phyloP scores from a whole-genome alignment of 371 early-diverging fungal genomes.

The Nematocida ausubeli region DNA sequence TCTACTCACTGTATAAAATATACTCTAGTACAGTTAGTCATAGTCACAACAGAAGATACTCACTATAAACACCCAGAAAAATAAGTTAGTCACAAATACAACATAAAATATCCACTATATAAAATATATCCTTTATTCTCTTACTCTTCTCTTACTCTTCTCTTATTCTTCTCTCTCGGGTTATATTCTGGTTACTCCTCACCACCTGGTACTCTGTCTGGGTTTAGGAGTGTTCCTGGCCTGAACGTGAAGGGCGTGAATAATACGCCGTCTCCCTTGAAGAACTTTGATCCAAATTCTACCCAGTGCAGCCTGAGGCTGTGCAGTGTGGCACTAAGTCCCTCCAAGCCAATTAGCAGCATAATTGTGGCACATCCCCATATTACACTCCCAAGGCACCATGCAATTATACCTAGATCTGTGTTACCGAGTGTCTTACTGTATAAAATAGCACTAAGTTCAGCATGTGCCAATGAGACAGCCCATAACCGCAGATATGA shows the following conservation, averaged over 20 bases:
- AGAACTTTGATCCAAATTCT: slow-evolving; percentile 97
- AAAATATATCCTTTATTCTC: too few relatives aligned
- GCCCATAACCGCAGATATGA: slow-evolving; percentile 99
- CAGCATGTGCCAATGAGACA: slow-evolving; percentile 93
- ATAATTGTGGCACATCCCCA: slow-evolving; percentile 72
- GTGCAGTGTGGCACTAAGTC: slow-evolving; percentile 92
- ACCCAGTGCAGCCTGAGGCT: slow-evolving; percentile 98
- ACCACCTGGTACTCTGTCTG: slow-evolving; percentile 11
- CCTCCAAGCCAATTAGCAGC: slow-evolving; percentile 91
- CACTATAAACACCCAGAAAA: too few relatives aligned
- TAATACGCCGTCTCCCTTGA: slow-evolving; percentile 75
- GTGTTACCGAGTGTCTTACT: slow-evolving; percentile 78
- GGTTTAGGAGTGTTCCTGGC: slow-evolving; percentile 26
- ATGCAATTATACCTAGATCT: slow-evolving; percentile 63
- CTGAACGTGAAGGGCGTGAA: slow-evolving; percentile 75
- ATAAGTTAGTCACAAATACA: too few relatives aligned
- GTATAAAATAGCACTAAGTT: slow-evolving; percentile 93
- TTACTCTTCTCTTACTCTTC: not conserved
- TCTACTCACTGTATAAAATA: too few relatives aligned
- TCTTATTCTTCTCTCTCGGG: too few relatives aligned
- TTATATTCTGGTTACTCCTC: too few relatives aligned
- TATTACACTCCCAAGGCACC: slow-evolving; percentile 72
- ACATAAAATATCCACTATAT: too few relatives aligned
- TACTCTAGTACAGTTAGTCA: too few relatives aligned
- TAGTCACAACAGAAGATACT: too few relatives aligned